Evolutionary conservation across 345 rosid species (phyloP), one percentile per base, ranked within the genome.

Genomic region (Eucalyptus marginata): DNA sequence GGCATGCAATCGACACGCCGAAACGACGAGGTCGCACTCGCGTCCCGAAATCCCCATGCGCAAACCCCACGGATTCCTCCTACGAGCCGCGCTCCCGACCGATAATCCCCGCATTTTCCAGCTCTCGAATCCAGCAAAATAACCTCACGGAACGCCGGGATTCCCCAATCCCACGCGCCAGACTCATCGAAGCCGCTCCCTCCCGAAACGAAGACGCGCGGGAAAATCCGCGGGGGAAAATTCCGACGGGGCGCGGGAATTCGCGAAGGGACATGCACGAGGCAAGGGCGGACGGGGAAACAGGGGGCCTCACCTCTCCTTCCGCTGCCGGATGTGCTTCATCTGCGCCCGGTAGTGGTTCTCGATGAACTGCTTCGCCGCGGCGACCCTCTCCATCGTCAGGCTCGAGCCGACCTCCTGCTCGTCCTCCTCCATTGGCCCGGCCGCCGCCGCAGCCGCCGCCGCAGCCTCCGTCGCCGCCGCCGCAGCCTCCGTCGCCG

Each of bases 311-410:
- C 44, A 96, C 99, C 99, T 93, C 91, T 96, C 93, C 90, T 90
- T 95, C 86, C 99, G 96, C 64, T 97, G 96, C 88, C 93, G 97
- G 87, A 95, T 94, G 66, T 94, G 97, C 91, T 94, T 97, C 98
- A 91, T 96, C 47, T 97, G 99, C 51, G 92, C 93, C 91, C 95
- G 96, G 93, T 97, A 97, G 88, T 96, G 99, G 49, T 92, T 94
- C 94, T 97, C 99, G n/a, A 96, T 97, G 88, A 93, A 97, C 91
- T 95, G 97, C 89, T 97, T 96, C 15, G 99, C 98, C 14, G 98
- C 99, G 54, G 97, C 99, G 49, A 94, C 99, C 92, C 93, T 95
- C 95, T 96, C 96, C 91, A 94, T 91, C 59, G 98, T 96, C 91
- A 93, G 93, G 93, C 94, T 91, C 87, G 98, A 96, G 87, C 94